Evolutionary conservation across 768 basidiomycete species (phyloP), one percentile per base, ranked within the genome.

Genomic region (Ephemerocybe angulata): DNA sequence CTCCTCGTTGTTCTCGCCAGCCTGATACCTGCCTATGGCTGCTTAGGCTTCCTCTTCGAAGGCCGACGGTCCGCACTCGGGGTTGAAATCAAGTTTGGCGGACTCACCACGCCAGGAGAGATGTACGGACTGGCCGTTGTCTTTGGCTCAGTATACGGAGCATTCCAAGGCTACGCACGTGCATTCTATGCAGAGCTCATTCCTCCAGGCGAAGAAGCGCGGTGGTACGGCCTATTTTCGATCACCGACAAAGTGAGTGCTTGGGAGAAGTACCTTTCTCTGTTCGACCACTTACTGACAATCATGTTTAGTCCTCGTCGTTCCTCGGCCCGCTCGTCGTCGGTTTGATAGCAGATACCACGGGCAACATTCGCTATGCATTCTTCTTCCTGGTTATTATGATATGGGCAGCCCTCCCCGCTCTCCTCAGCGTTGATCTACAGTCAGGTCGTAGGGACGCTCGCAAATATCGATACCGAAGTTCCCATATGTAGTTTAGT

Each of bases 241-340:
- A 93, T 98, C 61, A 96, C 93, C 0, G 90, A 93, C 72, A 92
- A 93, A 76, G 89, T 85, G 62, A 3, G 72, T 63, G 35, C 24
- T 28, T 27, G 12, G n/a, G n/a, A n/a, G n/a, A n/a, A n/a, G n/a
- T 41, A 15, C 24, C 42, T 50, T 40, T 24, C 31, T 31, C 53
- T 48, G 12, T 56, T 40, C 15, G 17, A 13, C 19, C 17, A 21
- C 37, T 25, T 41, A 42, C 48, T 22, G 33, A 59, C 56, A 35
- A 61, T 65, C 22, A 44, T 52, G 17, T 12, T n/a, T 54, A 97
- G 87, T 93, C 93, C 6, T 88, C 87, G 57, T 93, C 91, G 6
- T 98, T 98, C 72, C 71, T 98, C 3, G 96, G 96, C 0, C 96
- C 96, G 2, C 75, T 94, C 5, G 72, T 93, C 25, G 94, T 98